phyloP scores from a whole-genome alignment of 208 protist species.

The Tritrichomonas musculus region DNA sequence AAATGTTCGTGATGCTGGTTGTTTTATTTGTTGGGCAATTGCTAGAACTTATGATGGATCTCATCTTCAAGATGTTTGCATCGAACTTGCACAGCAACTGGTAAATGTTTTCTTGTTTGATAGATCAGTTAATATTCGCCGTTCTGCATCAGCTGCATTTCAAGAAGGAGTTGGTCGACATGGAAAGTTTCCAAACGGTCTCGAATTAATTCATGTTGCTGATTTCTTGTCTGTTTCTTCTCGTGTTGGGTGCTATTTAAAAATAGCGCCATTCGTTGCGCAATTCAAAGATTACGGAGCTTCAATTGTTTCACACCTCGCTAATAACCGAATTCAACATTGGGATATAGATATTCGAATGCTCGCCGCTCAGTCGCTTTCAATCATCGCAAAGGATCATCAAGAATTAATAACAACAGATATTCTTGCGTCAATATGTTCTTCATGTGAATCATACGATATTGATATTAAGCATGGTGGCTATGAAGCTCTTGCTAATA shows the following conservation, averaged over 20 bases:
- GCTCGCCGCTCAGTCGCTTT: not conserved
- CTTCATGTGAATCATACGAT: not conserved
- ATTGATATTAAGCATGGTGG: not conserved
- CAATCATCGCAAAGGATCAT: not conserved
- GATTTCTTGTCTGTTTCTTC: slow-evolving; percentile 89
- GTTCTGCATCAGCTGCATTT: slow-evolving; percentile 65
- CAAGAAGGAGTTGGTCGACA: slow-evolving; percentile 69
- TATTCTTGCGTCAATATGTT: not conserved
- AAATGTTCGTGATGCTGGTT: slow-evolving; percentile 92
- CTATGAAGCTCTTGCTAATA: not conserved
- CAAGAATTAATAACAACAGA: not conserved
- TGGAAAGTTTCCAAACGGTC: slow-evolving; percentile 84
- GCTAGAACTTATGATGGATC: slow-evolving; percentile 82
- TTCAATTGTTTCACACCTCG: not conserved
- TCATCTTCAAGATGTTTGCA: slow-evolving; percentile 56
- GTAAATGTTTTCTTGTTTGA: slow-evolving; percentile 57
- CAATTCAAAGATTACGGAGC: not conserved
- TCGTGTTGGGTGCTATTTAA: slow-evolving; percentile 70
- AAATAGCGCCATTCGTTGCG: slow-evolving; percentile 63
- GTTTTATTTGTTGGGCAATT: slow-evolving; percentile 94
- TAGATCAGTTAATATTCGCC: slow-evolving; percentile 64
- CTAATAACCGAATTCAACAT: not conserved
- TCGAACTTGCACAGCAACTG: slow-evolving; percentile 47
- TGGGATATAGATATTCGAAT: slow-evolving; percentile 9
- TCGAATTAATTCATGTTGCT: slow-evolving; percentile 80